Conservation (phyloP, 164 flowering plant species). For the Liriodendron chinense region DNA sequence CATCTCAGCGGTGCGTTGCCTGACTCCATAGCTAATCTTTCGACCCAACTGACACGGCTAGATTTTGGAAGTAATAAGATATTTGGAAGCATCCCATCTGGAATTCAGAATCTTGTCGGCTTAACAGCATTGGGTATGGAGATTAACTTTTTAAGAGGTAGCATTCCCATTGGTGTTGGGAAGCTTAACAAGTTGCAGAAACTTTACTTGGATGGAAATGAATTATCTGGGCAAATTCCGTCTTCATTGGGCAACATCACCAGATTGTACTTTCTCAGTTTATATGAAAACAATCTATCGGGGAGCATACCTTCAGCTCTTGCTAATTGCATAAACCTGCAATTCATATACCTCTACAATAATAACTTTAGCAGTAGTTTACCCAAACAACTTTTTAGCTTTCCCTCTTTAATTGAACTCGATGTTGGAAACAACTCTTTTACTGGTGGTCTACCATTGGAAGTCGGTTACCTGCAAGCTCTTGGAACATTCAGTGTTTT, state of each 20-base stretch:
- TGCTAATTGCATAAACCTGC: neutral
- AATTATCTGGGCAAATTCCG: slow-evolving; percentile 2
- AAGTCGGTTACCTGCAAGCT: neutral
- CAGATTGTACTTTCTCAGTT: neutral
- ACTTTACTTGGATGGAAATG: neutral
- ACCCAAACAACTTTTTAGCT: neutral
- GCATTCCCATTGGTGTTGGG: slow-evolving; percentile 2
- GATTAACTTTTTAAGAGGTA: neutral
- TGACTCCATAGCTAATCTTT: slow-evolving; percentile 13
- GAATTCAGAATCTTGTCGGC: slow-evolving; percentile 10
- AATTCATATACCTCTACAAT: neutral
- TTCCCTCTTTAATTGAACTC: neutral
- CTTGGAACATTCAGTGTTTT: neutral
- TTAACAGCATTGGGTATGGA: neutral
- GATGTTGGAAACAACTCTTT: neutral
- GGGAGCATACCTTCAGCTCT: slow-evolving; percentile 5
- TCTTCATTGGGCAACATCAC: neutral
- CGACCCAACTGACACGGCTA: neutral
- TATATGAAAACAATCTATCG: neutral
- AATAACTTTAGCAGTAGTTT: neutral
- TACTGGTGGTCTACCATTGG: neutral
- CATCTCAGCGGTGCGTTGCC: slow-evolving; percentile 11
- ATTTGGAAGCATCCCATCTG: slow-evolving; percentile 10
- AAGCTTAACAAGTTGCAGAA: neutral
- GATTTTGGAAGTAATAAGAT: neutral